Conservation (phyloP, 352 stramenopile genomes). For the Phytophthora pinifolia region DNA sequence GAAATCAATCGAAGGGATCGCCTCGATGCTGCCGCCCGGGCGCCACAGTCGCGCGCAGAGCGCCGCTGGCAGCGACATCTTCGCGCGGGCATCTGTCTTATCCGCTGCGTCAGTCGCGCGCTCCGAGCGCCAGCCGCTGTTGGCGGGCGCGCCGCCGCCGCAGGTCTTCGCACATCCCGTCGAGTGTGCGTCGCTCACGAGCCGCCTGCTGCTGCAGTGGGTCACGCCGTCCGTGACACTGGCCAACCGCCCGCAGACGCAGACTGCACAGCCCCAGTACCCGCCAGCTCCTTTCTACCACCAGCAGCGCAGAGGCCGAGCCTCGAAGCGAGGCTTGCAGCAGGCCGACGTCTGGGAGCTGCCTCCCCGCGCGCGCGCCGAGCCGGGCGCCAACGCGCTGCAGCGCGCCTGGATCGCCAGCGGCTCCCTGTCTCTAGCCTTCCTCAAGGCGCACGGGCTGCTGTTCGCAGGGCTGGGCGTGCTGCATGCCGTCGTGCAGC, state of each 20-base stretch:
- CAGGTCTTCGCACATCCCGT: conserved; percentile 43
- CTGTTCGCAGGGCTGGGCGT: conserved; percentile 45
- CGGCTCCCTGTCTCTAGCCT: conserved; percentile 52
- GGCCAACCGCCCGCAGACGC: conserved; percentile 31
- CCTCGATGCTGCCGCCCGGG: conserved; percentile 15
- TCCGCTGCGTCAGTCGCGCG: conserved; percentile 10
- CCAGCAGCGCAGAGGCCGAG: conserved; percentile 21
- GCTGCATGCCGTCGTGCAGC: conserved; percentile 43
- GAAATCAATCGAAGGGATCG: too few species aligned
- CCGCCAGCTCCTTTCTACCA: conserved; percentile 16
- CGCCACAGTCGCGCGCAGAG: conserved; percentile 14
- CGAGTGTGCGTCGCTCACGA: conserved; percentile 43
- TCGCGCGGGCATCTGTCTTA: conserved; percentile 14
- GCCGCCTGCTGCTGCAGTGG: conserved; percentile 50
- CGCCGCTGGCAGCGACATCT: conserved; percentile 7
- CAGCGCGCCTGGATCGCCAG: conserved; percentile 60
- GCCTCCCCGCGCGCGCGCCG: conserved; percentile 36
- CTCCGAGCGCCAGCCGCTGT: conserved; percentile 37
- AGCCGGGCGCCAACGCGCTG: conserved; percentile 48
- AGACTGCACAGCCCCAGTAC: conserved; percentile 24
- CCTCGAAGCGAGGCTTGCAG: conserved; percentile 37
- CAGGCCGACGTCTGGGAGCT: conserved; percentile 68
- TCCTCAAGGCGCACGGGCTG: conserved; percentile 51
- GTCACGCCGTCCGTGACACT: conserved; percentile 42
- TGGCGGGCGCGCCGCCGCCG: conserved; percentile 26